Evolutionary conservation across 2,329 filamentous ascomycete species (phyloP).

Genomic region (Fusarium stilboides): DNA sequence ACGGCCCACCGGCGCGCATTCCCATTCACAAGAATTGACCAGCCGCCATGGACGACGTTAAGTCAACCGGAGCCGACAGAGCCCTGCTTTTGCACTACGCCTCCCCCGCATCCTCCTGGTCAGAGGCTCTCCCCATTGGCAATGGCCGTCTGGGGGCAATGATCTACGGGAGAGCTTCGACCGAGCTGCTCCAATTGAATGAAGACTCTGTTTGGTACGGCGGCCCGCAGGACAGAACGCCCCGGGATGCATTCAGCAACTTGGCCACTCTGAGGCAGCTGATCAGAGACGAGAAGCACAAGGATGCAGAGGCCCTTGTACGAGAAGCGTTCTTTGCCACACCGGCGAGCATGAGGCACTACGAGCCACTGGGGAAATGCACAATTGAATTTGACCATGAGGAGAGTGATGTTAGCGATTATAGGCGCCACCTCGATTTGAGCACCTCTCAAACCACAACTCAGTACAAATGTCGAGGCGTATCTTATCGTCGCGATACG

Average conservation of each 20-base stretch:
- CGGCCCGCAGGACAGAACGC: slow-evolving; percentile 60
- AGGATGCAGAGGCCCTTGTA: slow-evolving; percentile 45
- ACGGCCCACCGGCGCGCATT: neutral
- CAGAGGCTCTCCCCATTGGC: slow-evolving; percentile 62
- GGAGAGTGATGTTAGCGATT: slow-evolving; percentile 48
- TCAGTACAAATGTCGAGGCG: slow-evolving; percentile 55
- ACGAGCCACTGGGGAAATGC: slow-evolving; percentile 54
- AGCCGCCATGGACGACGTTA: slow-evolving; percentile 12
- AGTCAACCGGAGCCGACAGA: slow-evolving; percentile 5
- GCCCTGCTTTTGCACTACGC: slow-evolving; percentile 43
- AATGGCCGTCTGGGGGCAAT: slow-evolving; percentile 63
- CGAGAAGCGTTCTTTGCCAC: slow-evolving; percentile 46
- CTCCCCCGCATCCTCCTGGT: slow-evolving; percentile 46
- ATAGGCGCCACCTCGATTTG: slow-evolving; percentile 59
- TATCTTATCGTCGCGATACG: slow-evolving; percentile 54
- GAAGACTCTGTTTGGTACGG: slow-evolving; percentile 66
- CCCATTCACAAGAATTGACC: neutral
- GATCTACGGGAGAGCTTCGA: slow-evolving; percentile 60
- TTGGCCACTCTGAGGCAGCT: slow-evolving; percentile 40
- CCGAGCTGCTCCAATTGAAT: slow-evolving; percentile 60
- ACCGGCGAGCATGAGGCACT: slow-evolving; percentile 49
- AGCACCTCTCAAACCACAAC: slow-evolving; percentile 55
- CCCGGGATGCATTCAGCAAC: slow-evolving; percentile 49
- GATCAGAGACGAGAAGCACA: slow-evolving; percentile 45
- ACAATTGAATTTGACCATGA: slow-evolving; percentile 58